Conservation (phyloP, 140 eudicot species). For the Anethum foeniculum region DNA sequence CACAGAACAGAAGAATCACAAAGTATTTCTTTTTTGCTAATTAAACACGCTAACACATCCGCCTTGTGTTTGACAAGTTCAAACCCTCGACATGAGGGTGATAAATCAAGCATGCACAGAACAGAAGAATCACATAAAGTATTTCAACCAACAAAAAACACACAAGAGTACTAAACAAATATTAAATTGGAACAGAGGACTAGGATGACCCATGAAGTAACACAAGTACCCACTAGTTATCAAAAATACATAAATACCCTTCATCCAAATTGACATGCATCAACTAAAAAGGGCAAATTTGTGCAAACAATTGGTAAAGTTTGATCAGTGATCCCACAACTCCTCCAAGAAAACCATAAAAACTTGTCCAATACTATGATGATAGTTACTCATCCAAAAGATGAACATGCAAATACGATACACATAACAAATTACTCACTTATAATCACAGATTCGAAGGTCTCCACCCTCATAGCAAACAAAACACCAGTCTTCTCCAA, state of each 20-base stretch:
- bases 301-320: conserved; percentile 2
- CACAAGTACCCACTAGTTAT: background rate
- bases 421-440: conserved; percentile 25
- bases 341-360: background rate
- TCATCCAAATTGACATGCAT: conserved; percentile 5
- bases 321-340: background rate
- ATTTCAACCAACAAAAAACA: background rate
- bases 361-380: background rate
- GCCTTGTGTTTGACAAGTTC: too few relatives aligned
- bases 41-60: too few relatives aligned
- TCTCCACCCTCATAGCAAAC: conserved; percentile 73
- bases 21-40: background rate
- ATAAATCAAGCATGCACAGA: background rate
- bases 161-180: background rate
- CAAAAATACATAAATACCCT: conserved; percentile 26
- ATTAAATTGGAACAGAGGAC: background rate
- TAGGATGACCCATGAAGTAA: background rate
- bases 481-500: conserved; percentile 67
- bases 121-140: background rate
- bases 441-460: conserved; percentile 51
- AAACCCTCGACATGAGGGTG: too few relatives aligned
- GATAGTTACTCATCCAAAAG: background rate
- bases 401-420: background rate
- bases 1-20: background rate
- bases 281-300: conserved; percentile 2